Evolutionary conservation across 208 protist species (phyloP).

Genomic region (Wallacemonas sp.): DNA sequence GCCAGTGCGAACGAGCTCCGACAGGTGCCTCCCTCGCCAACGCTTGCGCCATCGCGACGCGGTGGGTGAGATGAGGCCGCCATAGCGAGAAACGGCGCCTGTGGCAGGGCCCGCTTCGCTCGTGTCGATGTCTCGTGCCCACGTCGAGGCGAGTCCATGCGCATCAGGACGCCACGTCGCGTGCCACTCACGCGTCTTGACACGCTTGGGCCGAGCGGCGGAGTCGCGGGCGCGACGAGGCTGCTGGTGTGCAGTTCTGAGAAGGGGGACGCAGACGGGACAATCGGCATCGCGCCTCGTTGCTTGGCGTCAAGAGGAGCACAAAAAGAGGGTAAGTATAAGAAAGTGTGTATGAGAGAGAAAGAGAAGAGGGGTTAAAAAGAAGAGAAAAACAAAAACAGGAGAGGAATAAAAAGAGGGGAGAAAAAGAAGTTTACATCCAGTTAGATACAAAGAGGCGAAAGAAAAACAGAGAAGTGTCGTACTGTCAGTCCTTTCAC

Average conservation of each 20-base stretch:
- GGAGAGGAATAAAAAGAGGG: not conserved
- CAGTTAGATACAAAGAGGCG: not conserved
- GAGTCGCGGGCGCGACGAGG: too few species aligned
- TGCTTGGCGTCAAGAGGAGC: too few species aligned
- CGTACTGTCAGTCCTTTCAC: too few species aligned
- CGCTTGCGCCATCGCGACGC: too few species aligned
- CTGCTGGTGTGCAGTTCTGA: too few species aligned
- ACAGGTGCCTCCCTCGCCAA: too few species aligned
- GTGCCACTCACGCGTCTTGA: not conserved
- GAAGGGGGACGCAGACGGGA: too few species aligned
- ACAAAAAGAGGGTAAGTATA: too few species aligned
- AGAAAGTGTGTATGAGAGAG: constrained; percentile 3
- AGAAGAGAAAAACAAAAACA: constrained; percentile 7
- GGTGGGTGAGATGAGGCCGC: not conserved
- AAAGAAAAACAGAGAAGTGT: not conserved
- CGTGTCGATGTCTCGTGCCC: too few species aligned
- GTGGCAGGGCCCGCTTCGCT: not conserved
- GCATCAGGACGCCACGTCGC: too few species aligned
- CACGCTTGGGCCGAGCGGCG: not conserved
- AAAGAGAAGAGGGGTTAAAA: constrained; percentile 11
- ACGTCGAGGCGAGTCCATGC: not conserved
- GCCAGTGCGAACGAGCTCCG: too few species aligned
- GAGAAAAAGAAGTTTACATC: not conserved
- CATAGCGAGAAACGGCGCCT: not conserved
- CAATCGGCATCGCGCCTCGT: too few species aligned